A percentile compares a stretch with the other conserved stretches of the same genome.
These are phyloP conservation scores for Sarocladiaceae sp. DNA, from an alignment of 2,329 filamentous ascomycete species.

Conservation along the genomic window DNA sequence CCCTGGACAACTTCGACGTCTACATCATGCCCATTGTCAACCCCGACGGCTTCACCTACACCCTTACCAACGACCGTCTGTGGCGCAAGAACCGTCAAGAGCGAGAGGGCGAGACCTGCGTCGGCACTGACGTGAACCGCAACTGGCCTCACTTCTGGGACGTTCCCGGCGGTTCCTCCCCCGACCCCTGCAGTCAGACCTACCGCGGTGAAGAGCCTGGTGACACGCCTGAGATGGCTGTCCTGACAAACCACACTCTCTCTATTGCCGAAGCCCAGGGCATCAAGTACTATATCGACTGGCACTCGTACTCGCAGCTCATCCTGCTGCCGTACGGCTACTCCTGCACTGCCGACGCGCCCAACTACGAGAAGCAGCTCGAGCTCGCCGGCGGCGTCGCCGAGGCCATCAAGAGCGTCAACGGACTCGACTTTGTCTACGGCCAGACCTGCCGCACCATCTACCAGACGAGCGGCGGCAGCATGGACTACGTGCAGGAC, in stretches of 20 bases:
- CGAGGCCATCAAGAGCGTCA: constrained; percentile 41
- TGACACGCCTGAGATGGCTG: constrained; percentile 45
- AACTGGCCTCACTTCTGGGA: constrained; percentile 54
- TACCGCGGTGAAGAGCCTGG: constrained; percentile 37
- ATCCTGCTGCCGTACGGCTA: constrained; percentile 55
- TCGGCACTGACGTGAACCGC: constrained; percentile 52
- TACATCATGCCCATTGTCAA: constrained; percentile 61
- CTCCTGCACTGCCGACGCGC: constrained; percentile 41
- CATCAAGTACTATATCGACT: constrained; percentile 57
- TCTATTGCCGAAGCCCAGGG: constrained; percentile 32
- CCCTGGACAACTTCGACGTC: constrained; percentile 58
- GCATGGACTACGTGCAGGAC: constrained; percentile 38
- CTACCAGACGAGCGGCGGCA: constrained; percentile 46
- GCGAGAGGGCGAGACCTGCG: constrained; percentile 31
- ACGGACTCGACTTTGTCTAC: constrained; percentile 32
- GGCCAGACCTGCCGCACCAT: constrained; percentile 55
- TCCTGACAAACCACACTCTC: constrained; percentile 32
- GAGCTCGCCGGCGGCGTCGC: constrained; percentile 40
- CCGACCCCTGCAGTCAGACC: constrained; percentile 43
- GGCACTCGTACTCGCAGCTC: constrained; percentile 56
- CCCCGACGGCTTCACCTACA: constrained; percentile 54
- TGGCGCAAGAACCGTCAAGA: constrained; percentile 56
- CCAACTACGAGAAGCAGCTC: constrained; percentile 41
- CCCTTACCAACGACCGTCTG: constrained; percentile 48
- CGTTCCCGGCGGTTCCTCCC: constrained; percentile 41